These are phyloP conservation scores for Pleurotus giganteus DNA, from an alignment of 768 basidiomycete species.

Conservation along the genomic window DNA sequence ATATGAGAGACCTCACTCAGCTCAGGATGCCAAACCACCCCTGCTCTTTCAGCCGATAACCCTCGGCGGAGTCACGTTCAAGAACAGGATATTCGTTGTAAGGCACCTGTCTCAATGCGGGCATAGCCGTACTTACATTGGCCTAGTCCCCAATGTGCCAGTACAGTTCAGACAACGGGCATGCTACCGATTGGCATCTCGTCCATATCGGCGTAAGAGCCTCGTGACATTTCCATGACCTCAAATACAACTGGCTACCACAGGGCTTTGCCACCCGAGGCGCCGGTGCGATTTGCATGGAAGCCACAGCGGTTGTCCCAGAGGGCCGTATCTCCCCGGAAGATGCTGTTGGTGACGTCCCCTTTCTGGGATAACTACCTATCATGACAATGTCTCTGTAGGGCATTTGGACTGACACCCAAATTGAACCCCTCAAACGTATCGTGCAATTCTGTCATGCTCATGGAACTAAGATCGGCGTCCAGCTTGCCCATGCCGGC, in stretches of 20 bases:
- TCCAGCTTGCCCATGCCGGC: slow-evolving; percentile 78
- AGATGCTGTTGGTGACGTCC: slow-evolving; percentile 51
- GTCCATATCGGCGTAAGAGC: slow-evolving; percentile 64
- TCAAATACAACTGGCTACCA: background rate
- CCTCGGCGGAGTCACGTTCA: slow-evolving; percentile 61
- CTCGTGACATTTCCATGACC: background rate
- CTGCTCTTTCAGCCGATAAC: slow-evolving; percentile 65
- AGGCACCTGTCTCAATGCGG: slow-evolving; percentile 13
- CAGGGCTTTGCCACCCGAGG: slow-evolving; percentile 70
- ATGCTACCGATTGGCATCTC: slow-evolving; percentile 81
- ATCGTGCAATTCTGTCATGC: slow-evolving; percentile 74
- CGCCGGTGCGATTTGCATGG: slow-evolving; percentile 65
- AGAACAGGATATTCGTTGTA: slow-evolving; percentile 74
- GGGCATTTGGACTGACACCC: slow-evolving; percentile 76
- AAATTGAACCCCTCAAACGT: slow-evolving; percentile 65
- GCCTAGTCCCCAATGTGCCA: slow-evolving; percentile 77
- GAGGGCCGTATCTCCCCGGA: slow-evolving; percentile 78
- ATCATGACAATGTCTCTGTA: slow-evolving; percentile 16
- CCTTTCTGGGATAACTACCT: background rate
- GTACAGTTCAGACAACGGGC: slow-evolving; percentile 72
- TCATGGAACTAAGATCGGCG: slow-evolving; percentile 68
- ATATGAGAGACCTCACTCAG: background rate
- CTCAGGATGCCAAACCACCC: slow-evolving; percentile 45
- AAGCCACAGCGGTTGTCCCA: slow-evolving; percentile 72
- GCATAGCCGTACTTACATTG: background rate